Evolutionary conservation across 176 grass and related monocot genomes (phyloP), one percentile per base, ranked within the genome.

Genomic region (Hyparrhenia diplandra): DNA sequence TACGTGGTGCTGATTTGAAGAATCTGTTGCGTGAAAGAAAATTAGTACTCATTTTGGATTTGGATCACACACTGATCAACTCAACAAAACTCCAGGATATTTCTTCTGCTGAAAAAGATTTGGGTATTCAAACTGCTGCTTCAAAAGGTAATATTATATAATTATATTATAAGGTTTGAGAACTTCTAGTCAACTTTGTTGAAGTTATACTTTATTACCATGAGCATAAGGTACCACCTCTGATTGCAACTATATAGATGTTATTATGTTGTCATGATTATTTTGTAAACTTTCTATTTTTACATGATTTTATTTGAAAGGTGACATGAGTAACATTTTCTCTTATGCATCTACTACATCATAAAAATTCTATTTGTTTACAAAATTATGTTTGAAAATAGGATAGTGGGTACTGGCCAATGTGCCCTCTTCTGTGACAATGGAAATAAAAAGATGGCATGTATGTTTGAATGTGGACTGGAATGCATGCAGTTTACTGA

Each of bases 51-150:
- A 89, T 98, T 76, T 91, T 95, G 80, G 96, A 98, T 68, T 78
- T 98, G 88, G 92, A 95, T 64, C 96, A 95, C 85, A 98, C 96
- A 52, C 64, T 98, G 69, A 88, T 98, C 31, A 93, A 98, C 85
- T 98, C 92, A 51, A 91, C 84, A 60, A 94, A 45, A 55, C 65
- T 95, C 51, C 63, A 59, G 20, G 92, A 95, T 71, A 54, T 98
- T 74, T 84, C 84, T 77, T 1, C 75, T 82, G 82, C 90, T 80
- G 96, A 98, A 84, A 79, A 89, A 18, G 87, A 94, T 67, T 82
- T 97, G 64, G 74, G 90, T 58, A 92, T 88, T 59, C 87, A 77
- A 51, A 37, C 73, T 83, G 83, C 78, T 73, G 85, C 85, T 35
- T 77, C 37, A 45, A 90, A 92, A 85, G 89, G 94, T 88, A 94